Percentiles rank a stretch among this genome's conserved stretches.
phyloP scores from a whole-genome alignment of 2,329 filamentous ascomycete genomes.

The Colletotrichum sp. region DNA sequence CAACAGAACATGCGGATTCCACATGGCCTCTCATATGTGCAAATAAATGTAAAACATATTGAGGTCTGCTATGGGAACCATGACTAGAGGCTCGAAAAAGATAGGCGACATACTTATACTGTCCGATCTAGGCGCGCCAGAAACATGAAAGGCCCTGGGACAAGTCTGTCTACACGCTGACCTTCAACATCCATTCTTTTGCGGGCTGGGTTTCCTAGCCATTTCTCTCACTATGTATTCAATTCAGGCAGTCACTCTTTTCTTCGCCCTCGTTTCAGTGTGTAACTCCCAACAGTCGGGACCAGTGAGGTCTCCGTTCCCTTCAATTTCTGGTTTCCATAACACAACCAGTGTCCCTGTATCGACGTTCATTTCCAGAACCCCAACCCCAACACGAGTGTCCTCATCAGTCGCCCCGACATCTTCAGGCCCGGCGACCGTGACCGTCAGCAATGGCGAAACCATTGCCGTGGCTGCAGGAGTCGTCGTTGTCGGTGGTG shows the following conservation, averaged over 20 bases:
- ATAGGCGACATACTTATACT: neutral
- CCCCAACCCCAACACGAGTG: neutral
- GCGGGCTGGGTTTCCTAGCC: neutral
- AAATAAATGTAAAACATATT: neutral
- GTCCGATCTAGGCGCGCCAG: neutral
- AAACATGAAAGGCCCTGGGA: no score
- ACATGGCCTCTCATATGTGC: neutral
- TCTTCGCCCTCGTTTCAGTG: neutral
- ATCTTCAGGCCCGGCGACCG: neutral
- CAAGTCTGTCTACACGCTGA: neutral
- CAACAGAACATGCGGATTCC: neutral
- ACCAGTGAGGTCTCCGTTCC: neutral
- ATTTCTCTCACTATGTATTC: neutral
- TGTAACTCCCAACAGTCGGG: neutral
- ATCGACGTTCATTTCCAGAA: neutral
- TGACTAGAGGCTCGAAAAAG: neutral
- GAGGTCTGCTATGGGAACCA: neutral
- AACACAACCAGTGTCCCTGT: neutral
- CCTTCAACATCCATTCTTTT: neutral
- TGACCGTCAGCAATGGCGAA: neutral
- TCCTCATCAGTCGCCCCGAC: neutral
- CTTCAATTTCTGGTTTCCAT: neutral
- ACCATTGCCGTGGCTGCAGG: neutral
- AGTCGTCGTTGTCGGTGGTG: neutral
- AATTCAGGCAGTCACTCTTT: neutral